Percentiles rank a stretch among this genome's conserved stretches.
These are phyloP conservation scores for Linnemannia elongata DNA, from an alignment of 192 early-diverging fungal genomes.

Conservation along the genomic window DNA sequence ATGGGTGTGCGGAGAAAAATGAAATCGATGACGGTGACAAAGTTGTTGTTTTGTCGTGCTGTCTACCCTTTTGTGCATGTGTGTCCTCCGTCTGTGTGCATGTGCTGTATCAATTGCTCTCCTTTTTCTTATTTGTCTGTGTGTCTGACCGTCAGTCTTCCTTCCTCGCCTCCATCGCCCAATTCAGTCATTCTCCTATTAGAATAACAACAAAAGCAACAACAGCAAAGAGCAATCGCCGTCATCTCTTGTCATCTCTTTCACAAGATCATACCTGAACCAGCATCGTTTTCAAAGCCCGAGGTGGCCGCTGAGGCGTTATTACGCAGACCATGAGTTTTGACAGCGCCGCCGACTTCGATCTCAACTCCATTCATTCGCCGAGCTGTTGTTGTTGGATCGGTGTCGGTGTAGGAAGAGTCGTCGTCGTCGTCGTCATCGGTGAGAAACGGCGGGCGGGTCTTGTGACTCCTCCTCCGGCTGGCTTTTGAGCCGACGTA, in stretches of 20 bases:
- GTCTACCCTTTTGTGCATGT: not conserved
- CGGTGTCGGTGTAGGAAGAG: slow-evolving; percentile 34
- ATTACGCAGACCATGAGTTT: not conserved
- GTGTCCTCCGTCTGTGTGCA: not conserved
- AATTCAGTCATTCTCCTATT: not conserved
- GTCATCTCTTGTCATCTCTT: slow-evolving; percentile 10
- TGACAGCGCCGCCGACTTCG: slow-evolving; percentile 8
- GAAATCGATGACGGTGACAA: not conserved
- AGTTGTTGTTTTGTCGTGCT: not conserved
- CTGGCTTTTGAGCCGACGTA: slow-evolving; percentile 46
- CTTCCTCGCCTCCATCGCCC: not conserved
- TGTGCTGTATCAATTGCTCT: slow-evolving; percentile 25
- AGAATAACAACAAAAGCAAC: not conserved
- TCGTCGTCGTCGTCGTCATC: slow-evolving; percentile 45
- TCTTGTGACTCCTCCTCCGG: slow-evolving; percentile 15
- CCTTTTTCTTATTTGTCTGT: slow-evolving; percentile 14
- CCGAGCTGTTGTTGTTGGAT: slow-evolving; percentile 24
- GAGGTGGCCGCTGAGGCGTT: not conserved
- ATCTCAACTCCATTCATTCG: slow-evolving; percentile 14
- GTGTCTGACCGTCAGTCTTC: not conserved
- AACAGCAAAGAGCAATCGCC: not conserved
- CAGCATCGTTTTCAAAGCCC: slow-evolving; percentile 26
- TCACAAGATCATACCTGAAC: slow-evolving; percentile 29
- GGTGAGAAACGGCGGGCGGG: slow-evolving; percentile 19
- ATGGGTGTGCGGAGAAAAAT: not conserved